phyloP scores from a whole-genome alignment of 306 rosid species.

The Trifolium repens region DNA sequence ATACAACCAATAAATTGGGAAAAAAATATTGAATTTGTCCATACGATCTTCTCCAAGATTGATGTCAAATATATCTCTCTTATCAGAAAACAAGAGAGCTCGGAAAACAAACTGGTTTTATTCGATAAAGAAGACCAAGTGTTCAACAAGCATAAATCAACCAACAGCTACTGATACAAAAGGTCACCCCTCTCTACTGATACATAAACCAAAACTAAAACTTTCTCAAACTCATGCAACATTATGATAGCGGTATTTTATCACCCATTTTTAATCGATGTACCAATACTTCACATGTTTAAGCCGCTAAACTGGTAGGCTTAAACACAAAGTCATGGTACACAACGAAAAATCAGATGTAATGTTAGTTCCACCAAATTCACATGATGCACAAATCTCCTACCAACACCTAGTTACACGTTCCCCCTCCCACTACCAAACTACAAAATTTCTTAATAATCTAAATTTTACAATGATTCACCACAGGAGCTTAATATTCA shows the following conservation, averaged over 20 bases:
- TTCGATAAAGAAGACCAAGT: background rate
- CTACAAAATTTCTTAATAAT: slow-evolving; percentile 6
- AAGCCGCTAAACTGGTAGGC: background rate
- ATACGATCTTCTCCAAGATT: slow-evolving; percentile 18
- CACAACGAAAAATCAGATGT: background rate
- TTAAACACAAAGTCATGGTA: background rate
- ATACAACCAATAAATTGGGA: background rate
- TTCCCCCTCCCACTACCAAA: background rate
- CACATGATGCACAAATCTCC: slow-evolving; percentile 21
- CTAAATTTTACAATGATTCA: background rate
- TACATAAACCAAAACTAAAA: slow-evolving; percentile 9
- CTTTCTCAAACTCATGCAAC: slow-evolving; percentile 8
- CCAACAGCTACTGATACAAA: slow-evolving; percentile 2
- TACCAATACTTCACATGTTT: background rate
- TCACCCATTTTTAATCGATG: background rate
- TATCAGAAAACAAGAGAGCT: background rate
- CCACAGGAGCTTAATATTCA: background rate
- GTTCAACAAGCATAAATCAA: background rate
- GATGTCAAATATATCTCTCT: background rate
- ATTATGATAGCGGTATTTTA: background rate
- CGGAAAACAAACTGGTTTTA: background rate
- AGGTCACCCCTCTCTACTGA: slow-evolving; percentile 13
- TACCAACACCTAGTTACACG: slow-evolving; percentile 1
- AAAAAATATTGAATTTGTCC: background rate
- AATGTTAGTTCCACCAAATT: background rate